phyloP scores from a whole-genome alignment of 495 filamentous ascomycete genomes.

The Chaetomium tenue region DNA sequence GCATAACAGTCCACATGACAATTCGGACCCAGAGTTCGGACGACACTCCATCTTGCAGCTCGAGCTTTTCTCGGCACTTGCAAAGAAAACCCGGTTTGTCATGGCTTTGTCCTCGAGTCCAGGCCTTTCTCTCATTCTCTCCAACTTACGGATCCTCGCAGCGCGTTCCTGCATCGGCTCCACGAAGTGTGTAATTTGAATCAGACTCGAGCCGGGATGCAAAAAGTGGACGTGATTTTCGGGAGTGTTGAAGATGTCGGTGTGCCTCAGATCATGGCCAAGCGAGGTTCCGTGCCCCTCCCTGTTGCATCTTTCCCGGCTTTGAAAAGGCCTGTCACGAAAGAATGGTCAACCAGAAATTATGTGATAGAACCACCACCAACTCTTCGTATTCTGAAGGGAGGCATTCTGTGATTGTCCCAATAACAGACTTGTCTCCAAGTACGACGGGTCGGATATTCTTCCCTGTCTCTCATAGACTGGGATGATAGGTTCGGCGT shows the following conservation, averaged over 20 bases:
- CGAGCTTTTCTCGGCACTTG: background rate
- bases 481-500: background rate
- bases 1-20: slow-evolving; percentile 18
- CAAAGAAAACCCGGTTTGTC: background rate
- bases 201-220: background rate
- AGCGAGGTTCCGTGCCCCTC: background rate
- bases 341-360: background rate
- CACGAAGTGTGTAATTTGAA: background rate
- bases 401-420: too few species aligned
- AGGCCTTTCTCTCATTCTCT: too few species aligned
- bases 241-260: background rate
- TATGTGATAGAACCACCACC: too few species aligned
- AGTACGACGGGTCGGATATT: background rate
- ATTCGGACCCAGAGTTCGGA: slow-evolving; percentile 10
- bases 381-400: too few species aligned
- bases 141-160: background rate
- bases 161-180: slow-evolving; percentile 10
- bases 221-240: slow-evolving; percentile 1
- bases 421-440: background rate
- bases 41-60: background rate
- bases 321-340: background rate
- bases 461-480: background rate
- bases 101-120: too few species aligned
- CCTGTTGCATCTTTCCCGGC: background rate
- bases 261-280: background rate